Evolutionary conservation across 768 basidiomycete genomes (phyloP).

Genomic region (Mycena chlorophos): DNA sequence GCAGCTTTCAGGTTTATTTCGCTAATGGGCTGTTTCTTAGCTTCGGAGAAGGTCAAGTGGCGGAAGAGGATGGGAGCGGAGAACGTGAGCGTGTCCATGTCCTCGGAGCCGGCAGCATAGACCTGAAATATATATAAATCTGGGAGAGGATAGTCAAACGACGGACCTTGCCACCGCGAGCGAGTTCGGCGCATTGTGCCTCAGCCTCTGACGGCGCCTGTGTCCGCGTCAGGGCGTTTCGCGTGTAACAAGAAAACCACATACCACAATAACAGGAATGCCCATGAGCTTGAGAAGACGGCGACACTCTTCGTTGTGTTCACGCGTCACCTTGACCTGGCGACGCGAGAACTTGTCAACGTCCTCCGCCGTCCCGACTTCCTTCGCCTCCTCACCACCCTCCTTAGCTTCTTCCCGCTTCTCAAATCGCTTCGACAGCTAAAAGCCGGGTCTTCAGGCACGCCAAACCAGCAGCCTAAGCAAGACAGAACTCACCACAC

Average conservation of each 20-base stretch:
- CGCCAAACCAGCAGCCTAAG: not conserved
- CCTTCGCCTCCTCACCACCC: constrained; percentile 94
- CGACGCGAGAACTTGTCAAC: constrained; percentile 87
- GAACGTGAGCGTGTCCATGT: constrained; percentile 99
- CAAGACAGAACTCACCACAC: constrained; percentile 69
- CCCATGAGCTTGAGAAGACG: constrained; percentile 91
- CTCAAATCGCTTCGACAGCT: constrained; percentile 98
- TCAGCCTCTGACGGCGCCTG: constrained; percentile 99
- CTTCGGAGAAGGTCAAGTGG: constrained; percentile 97
- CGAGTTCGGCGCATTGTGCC: constrained; percentile 97
- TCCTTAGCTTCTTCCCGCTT: constrained; percentile 90
- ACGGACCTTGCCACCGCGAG: constrained; percentile 86
- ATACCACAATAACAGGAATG: constrained; percentile 88
- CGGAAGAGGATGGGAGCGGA: constrained; percentile 87
- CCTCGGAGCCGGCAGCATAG: constrained; percentile 96
- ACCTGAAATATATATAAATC: constrained; percentile 50
- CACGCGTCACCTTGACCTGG: constrained; percentile 90
- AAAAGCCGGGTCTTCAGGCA: constrained; percentile 15
- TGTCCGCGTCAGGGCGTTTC: constrained; percentile 4
- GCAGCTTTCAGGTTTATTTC: constrained; percentile 84
- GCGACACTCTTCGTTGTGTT: constrained; percentile 96
- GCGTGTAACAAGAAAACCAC: constrained; percentile 27
- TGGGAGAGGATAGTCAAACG: not conserved
- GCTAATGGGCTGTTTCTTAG: constrained; percentile 93
- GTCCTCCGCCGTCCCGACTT: constrained; percentile 91